phyloP scores from a whole-genome alignment of 148 eudicot genomes.

The Chenopodium album region DNA sequence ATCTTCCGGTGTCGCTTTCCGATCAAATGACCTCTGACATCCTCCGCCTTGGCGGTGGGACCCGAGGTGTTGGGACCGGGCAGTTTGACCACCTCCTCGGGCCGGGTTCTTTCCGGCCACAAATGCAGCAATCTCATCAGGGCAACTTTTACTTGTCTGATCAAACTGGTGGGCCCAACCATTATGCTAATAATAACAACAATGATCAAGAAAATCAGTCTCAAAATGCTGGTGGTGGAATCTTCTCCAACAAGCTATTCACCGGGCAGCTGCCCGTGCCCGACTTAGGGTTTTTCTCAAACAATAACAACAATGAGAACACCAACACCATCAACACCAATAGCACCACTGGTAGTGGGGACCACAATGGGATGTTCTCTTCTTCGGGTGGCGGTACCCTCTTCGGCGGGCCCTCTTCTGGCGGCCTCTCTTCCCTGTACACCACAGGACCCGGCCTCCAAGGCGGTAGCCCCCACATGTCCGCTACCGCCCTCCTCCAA shows the following conservation, averaged over 20 bases:
- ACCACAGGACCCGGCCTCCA: constrained; percentile 11
- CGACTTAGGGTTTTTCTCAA: constrained; percentile 30
- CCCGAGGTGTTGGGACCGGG: not conserved
- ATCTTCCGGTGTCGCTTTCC: constrained; percentile 21
- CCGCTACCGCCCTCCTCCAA: constrained; percentile 68
- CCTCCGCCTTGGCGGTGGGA: constrained; percentile 31
- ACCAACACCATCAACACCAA: constrained; percentile 16
- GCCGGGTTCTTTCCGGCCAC: constrained; percentile 20
- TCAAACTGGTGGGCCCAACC: constrained; percentile 19
- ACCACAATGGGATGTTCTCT: constrained; percentile 21
- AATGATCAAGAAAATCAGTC: constrained; percentile 18
- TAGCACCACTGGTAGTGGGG: constrained; percentile 19
- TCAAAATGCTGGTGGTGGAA: constrained; percentile 19
- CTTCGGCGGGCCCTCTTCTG: constrained; percentile 21
- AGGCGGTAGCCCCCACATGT: constrained; percentile 43
- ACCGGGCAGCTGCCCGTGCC: constrained; percentile 35
- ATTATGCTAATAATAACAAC: constrained; percentile 11
- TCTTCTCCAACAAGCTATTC: constrained; percentile 38
- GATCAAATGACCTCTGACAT: constrained; percentile 33
- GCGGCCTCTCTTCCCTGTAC: constrained; percentile 29
- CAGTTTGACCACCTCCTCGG: constrained; percentile 33
- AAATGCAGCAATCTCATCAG: constrained; percentile 12
- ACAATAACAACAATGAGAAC: constrained; percentile 6
- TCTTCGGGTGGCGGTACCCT: constrained; percentile 11
- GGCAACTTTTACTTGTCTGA: constrained; percentile 28